Percentiles rank a stretch among this genome's conserved stretches.
Evolutionary conservation across 208 protist species (phyloP).

Genomic region (Blastocrithidia nonstop): DNA sequence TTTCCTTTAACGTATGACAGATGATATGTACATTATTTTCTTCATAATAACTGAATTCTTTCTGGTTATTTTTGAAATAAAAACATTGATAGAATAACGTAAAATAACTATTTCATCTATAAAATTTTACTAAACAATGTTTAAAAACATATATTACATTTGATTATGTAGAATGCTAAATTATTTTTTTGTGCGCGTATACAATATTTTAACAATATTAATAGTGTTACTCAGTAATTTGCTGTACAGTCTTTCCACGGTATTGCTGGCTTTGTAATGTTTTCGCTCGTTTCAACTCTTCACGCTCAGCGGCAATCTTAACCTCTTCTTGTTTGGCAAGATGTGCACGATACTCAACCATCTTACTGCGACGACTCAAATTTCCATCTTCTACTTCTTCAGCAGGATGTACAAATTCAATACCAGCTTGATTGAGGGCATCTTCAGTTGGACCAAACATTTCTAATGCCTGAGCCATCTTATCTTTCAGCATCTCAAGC

Average conservation of each 20-base stretch:
- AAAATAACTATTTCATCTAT: not conserved
- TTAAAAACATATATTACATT: constrained; percentile 8
- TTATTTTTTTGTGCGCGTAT: not conserved
- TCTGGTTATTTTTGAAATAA: no score
- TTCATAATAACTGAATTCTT: no score
- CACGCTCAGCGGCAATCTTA: constrained; percentile 58
- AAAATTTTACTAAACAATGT: constrained; percentile 14
- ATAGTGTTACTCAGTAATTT: constrained; percentile 50
- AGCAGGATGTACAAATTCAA: constrained; percentile 30
- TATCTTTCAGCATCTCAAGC: constrained; percentile 39
- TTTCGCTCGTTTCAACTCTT: constrained; percentile 56
- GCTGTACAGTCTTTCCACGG: constrained; percentile 54
- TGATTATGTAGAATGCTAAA: not conserved
- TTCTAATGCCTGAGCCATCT: constrained; percentile 45
- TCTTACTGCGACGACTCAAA: constrained; percentile 54
- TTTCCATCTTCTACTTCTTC: constrained; percentile 48
- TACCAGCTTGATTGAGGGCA: constrained; percentile 37
- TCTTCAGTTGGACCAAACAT: constrained; percentile 60
- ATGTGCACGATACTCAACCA: constrained; percentile 65
- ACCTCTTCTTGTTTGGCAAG: constrained; percentile 68
- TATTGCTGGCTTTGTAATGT: constrained; percentile 57
- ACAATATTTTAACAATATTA: not conserved
- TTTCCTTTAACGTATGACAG: no score
- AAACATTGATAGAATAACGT: not conserved
- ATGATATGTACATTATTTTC: no score